These are phyloP conservation scores for Macrolepiota fuliginosa DNA, from an alignment of 768 basidiomycete genomes.

Conservation along the genomic window DNA sequence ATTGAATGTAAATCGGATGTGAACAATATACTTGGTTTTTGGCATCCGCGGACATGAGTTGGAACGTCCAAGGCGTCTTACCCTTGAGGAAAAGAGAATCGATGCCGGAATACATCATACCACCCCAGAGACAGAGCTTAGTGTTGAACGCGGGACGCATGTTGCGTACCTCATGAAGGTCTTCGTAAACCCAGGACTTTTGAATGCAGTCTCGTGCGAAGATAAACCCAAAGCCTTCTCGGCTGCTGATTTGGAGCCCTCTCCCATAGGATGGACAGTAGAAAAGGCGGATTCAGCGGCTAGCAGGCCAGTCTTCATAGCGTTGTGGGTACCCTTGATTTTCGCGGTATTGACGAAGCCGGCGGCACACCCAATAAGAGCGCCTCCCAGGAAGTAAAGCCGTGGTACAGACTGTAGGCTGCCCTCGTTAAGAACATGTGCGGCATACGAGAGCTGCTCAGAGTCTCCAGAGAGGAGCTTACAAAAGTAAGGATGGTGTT, in stretches of 20 bases:
- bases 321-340: conserved; percentile 98
- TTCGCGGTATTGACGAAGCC: conserved; percentile 96
- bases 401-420: conserved; percentile 88
- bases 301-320: conserved; percentile 98
- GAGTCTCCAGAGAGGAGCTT: conserved; percentile 68
- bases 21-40: conserved; percentile 23
- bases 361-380: conserved; percentile 91
- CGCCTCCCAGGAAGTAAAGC: conserved; percentile 90
- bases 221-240: conserved; percentile 57
- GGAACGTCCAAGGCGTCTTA: conserved; percentile 90
- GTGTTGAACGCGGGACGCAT: conserved; percentile 87
- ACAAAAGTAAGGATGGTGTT: conserved; percentile 92
- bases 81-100: conserved; percentile 86
- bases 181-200: conserved; percentile 78
- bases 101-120: conserved; percentile 84
- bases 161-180: conserved; percentile 90
- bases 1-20: not conserved
- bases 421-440: conserved; percentile 88
- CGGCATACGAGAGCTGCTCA: conserved; percentile 85
- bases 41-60: conserved; percentile 45
- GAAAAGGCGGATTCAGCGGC: conserved; percentile 87
- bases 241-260: conserved; percentile 14
- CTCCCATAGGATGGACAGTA: conserved; percentile 40
- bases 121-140: conserved; percentile 78
- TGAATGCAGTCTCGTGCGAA: conserved; percentile 65